Evolutionary conservation across 768 basidiomycete genomes (phyloP).

Genomic region (Amanita phalloides): DNA sequence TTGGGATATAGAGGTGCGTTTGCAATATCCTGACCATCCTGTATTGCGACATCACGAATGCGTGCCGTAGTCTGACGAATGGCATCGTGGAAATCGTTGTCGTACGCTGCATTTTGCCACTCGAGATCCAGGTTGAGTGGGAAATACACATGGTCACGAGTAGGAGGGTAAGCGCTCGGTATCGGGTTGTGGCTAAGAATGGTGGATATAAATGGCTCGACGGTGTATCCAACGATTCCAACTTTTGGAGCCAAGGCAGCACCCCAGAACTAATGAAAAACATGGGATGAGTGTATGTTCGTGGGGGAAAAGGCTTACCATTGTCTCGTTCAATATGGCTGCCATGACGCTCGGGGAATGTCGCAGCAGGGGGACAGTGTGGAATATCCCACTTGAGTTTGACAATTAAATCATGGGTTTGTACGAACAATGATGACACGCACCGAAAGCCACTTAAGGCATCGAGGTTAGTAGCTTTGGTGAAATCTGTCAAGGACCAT

Average conservation of each 20-base stretch:
- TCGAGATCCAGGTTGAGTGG: too few relatives aligned
- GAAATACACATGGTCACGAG: conserved; percentile 4
- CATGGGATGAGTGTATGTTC: too few relatives aligned
- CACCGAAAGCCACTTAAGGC: conserved; percentile 12
- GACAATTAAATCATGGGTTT: conserved; percentile 4
- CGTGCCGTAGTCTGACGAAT: conserved; percentile 21
- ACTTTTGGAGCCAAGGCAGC: background rate
- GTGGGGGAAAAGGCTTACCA: conserved; percentile 10
- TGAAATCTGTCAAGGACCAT: conserved; percentile 21
- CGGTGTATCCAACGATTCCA: too few relatives aligned
- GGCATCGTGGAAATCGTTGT: conserved; percentile 13
- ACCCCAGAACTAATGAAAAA: background rate
- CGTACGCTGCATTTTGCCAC: conserved; percentile 2
- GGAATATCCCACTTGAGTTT: conserved; percentile 14
- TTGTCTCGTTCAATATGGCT: conserved; percentile 24
- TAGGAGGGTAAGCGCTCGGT: too few relatives aligned
- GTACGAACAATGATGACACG: conserved; percentile 7
- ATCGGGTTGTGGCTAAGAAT: conserved; percentile 10
- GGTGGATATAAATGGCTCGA: background rate
- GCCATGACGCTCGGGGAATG: conserved; percentile 20
- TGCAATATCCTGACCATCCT: conserved; percentile 26
- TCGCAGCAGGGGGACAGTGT: conserved; percentile 24
- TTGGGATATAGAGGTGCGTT: conserved; percentile 17
- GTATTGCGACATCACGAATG: conserved; percentile 21
- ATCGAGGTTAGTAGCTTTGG: conserved; percentile 19